These are phyloP conservation scores for Claviceps sp. DNA, from an alignment of 2,329 filamentous ascomycete species.

Conservation along the genomic window DNA sequence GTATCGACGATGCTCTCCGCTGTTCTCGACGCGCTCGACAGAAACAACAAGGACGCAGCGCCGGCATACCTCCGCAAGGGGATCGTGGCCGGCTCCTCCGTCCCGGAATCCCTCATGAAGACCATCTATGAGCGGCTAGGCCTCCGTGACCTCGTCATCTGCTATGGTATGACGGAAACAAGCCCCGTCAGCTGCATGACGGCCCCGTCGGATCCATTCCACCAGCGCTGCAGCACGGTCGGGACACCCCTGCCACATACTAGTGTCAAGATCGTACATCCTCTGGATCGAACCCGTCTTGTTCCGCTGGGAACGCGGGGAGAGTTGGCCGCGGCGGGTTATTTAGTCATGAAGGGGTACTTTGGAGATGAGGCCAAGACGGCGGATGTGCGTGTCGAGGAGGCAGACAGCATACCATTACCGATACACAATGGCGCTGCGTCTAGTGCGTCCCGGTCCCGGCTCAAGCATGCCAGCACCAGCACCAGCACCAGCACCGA, in stretches of 20 bases:
- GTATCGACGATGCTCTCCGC: conserved; percentile 93
- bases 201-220: conserved; percentile 57
- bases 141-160: conserved; percentile 73
- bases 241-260: conserved; percentile 80
- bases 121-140: conserved; percentile 62
- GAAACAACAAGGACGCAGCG: conserved; percentile 11
- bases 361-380: conserved; percentile 63
- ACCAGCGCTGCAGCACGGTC: conserved; percentile 61
- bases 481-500: no score
- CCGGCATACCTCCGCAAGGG: conserved; percentile 55
- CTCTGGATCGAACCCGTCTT: conserved; percentile 45
- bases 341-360: conserved; percentile 84
- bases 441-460: no score
- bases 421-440: no score
- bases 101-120: conserved; percentile 71
- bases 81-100: conserved; percentile 77
- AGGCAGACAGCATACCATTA: conserved; percentile 21
- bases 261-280: conserved; percentile 59
- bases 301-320: conserved; percentile 57
- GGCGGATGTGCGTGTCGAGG: conserved; percentile 43
- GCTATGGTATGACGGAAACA: conserved; percentile 95
- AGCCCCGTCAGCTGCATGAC: conserved; percentile 72
- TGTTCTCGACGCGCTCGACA: conserved; percentile 60
- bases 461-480: no score
- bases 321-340: conserved; percentile 73